Evolutionary conservation across 2,329 filamentous ascomycete genomes (phyloP).

Genomic region (Botrytis cinerea): DNA sequence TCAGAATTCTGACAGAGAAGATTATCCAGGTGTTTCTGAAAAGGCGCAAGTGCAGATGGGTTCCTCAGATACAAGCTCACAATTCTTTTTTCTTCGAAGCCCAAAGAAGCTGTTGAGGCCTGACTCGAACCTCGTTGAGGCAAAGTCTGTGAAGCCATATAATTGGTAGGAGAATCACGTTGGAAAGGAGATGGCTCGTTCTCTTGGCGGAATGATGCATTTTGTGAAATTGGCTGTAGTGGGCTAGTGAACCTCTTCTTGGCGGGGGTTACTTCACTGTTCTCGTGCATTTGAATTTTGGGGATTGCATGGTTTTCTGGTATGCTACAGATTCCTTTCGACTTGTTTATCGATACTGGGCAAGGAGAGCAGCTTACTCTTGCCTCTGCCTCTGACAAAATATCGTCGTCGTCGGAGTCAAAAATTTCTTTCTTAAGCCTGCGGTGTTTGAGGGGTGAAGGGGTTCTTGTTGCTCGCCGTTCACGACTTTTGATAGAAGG

Average conservation of each 20-base stretch:
- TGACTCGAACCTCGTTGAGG: conserved; percentile 31
- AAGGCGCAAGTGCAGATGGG: conserved; percentile 30
- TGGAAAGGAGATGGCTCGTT: conserved; percentile 35
- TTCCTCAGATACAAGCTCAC: conserved; percentile 33
- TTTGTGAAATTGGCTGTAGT: conserved; percentile 36
- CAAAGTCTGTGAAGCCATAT: conserved; percentile 2
- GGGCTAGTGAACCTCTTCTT: conserved; percentile 35
- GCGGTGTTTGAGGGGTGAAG: conserved; percentile 28
- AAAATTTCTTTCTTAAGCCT: conserved; percentile 31
- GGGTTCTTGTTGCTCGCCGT: conserved; percentile 17
- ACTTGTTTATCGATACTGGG: conserved; percentile 28
- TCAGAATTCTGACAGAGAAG: conserved; percentile 32
- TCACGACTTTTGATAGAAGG: conserved; percentile 27
- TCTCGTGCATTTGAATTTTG: not conserved
- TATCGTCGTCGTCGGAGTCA: conserved; percentile 42
- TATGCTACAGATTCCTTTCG: conserved; percentile 23
- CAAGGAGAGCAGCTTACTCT: conserved; percentile 28
- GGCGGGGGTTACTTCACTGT: conserved; percentile 22
- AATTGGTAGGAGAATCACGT: conserved; percentile 25
- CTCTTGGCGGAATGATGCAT: conserved; percentile 32
- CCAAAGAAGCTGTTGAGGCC: conserved; percentile 30
- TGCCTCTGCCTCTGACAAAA: conserved; percentile 30
- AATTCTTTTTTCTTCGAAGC: conserved; percentile 37
- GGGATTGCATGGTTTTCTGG: not conserved
- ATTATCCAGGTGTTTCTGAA: conserved; percentile 30